Conservation (phyloP, 192 early-diverging fungal species). For the Coemansia sp. region DNA sequence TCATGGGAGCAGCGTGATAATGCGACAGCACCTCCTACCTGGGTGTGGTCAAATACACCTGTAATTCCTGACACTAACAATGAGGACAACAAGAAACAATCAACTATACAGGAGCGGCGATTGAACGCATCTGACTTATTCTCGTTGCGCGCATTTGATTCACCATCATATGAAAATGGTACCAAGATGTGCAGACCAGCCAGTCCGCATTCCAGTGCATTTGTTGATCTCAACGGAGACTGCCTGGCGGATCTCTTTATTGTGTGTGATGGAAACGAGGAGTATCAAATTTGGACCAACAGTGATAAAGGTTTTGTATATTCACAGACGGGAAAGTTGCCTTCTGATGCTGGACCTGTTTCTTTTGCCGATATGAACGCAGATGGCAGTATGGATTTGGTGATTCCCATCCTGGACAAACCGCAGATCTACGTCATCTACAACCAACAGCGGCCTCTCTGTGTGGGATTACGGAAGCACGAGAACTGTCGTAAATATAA, state of each 20-base stretch:
- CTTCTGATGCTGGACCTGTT: slow-evolving; percentile 67
- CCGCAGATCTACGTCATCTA: slow-evolving; percentile 76
- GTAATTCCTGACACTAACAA: slow-evolving; percentile 42
- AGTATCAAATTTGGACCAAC: slow-evolving; percentile 79
- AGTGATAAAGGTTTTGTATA: slow-evolving; percentile 63
- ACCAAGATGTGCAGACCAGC: slow-evolving; percentile 62
- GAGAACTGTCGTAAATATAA: slow-evolving; percentile 53
- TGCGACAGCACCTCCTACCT: neutral
- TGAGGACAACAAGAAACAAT: slow-evolving; percentile 53
- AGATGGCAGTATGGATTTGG: slow-evolving; percentile 85
- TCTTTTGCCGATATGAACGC: slow-evolving; percentile 93
- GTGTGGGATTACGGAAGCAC: slow-evolving; percentile 52
- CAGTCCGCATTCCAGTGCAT: slow-evolving; percentile 87
- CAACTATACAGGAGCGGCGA: slow-evolving; percentile 59
- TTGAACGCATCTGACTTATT: slow-evolving; percentile 8
- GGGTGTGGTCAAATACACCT: slow-evolving; percentile 51
- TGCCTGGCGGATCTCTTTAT: slow-evolving; percentile 78
- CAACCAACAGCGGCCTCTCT: slow-evolving; percentile 81
- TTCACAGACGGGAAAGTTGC: slow-evolving; percentile 60
- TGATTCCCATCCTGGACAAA: slow-evolving; percentile 62
- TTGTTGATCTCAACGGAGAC: slow-evolving; percentile 91
- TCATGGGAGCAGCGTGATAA: slow-evolving; percentile 18
- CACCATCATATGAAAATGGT: slow-evolving; percentile 11
- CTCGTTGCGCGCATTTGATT: slow-evolving; percentile 8
- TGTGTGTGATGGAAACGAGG: slow-evolving; percentile 61